Evolutionary conservation across 2,329 filamentous ascomycete species (phyloP).

Genomic region (Verticillium nubilum): DNA sequence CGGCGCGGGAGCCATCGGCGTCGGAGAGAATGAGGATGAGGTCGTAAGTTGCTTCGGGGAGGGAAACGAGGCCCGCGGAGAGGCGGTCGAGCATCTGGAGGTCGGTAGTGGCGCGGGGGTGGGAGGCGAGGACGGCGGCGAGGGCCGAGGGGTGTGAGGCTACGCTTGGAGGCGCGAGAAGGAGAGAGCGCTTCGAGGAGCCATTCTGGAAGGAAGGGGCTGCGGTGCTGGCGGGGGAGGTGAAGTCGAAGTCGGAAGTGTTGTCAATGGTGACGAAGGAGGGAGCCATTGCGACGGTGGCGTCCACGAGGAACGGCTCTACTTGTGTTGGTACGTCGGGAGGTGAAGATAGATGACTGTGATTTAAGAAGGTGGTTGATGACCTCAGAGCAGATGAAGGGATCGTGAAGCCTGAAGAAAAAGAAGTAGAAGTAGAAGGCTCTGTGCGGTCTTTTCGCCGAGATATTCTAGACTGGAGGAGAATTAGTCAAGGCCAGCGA

Average conservation of each 20-base stretch:
- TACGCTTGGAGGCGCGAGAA: conserved; percentile 86
- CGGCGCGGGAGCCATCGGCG: conserved; percentile 58
- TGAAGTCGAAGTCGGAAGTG: conserved; percentile 45
- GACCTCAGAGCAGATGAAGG: background rate
- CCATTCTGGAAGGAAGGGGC: conserved; percentile 1
- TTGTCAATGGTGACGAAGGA: conserved; percentile 50
- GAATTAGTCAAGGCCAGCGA: conserved; percentile 8
- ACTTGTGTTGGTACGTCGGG: background rate
- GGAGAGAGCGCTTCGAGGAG: conserved; percentile 56
- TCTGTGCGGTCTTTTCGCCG: conserved; percentile 3
- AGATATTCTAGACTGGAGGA: background rate
- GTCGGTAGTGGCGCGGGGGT: conserved; percentile 74
- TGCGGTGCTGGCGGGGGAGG: conserved; percentile 18
- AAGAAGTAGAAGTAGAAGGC: background rate
- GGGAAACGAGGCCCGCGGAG: conserved; percentile 70
- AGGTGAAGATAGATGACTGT: background rate
- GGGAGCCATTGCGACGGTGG: conserved; percentile 38
- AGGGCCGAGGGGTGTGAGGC: conserved; percentile 79
- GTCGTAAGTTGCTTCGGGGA: conserved; percentile 76
- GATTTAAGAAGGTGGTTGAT: no score
- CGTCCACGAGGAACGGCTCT: background rate
- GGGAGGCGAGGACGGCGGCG: conserved; percentile 61
- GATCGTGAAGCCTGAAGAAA: background rate
- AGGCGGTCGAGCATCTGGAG: conserved; percentile 98
- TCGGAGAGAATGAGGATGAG: conserved; percentile 79